These are phyloP conservation scores for Barnettozyma salicaria DNA, from an alignment of 805 yeast genomes.

Conservation along the genomic window DNA sequence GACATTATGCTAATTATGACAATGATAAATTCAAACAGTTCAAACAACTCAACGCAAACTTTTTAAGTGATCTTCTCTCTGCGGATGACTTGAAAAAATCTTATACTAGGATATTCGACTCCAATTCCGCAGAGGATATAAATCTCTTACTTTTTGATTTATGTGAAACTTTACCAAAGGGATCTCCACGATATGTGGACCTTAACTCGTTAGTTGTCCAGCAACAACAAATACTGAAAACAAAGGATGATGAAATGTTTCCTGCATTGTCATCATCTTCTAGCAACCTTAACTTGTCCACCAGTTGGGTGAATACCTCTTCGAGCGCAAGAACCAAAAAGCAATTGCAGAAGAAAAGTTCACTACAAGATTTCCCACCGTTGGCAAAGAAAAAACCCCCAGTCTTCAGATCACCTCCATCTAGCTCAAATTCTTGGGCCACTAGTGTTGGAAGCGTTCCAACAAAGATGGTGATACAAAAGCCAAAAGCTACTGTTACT, in stretches of 20 bases:
- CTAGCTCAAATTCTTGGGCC: no score
- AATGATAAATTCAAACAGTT: slow-evolving; percentile 43
- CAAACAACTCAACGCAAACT: slow-evolving; percentile 41
- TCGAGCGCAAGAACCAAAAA: slow-evolving; percentile 18
- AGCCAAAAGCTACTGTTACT: slow-evolving; percentile 10
- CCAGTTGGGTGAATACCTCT: slow-evolving; percentile 26
- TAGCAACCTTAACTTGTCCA: slow-evolving; percentile 19
- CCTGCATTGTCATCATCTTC: slow-evolving; percentile 41
- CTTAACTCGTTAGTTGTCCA: slow-evolving; percentile 26
- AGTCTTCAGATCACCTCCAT: no score
- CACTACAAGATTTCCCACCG: slow-evolving; percentile 28
- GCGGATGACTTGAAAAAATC: slow-evolving; percentile 42
- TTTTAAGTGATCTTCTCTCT: slow-evolving; percentile 38
- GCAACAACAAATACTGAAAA: slow-evolving; percentile 20
- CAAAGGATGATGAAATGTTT: slow-evolving; percentile 34
- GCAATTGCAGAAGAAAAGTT: slow-evolving; percentile 9
- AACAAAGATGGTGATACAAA: no score
- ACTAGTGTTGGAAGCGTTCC: no score
- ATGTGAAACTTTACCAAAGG: slow-evolving; percentile 46
- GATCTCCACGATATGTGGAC: slow-evolving; percentile 39
- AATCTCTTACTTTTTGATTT: slow-evolving; percentile 54
- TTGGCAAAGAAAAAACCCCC: slow-evolving; percentile 21
- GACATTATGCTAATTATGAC: slow-evolving; percentile 63
- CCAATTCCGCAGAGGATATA: slow-evolving; percentile 41
- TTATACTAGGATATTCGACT: slow-evolving; percentile 45